phyloP scores from a whole-genome alignment of 495 filamentous ascomycete genomes.

The Neurospora sp. region DNA sequence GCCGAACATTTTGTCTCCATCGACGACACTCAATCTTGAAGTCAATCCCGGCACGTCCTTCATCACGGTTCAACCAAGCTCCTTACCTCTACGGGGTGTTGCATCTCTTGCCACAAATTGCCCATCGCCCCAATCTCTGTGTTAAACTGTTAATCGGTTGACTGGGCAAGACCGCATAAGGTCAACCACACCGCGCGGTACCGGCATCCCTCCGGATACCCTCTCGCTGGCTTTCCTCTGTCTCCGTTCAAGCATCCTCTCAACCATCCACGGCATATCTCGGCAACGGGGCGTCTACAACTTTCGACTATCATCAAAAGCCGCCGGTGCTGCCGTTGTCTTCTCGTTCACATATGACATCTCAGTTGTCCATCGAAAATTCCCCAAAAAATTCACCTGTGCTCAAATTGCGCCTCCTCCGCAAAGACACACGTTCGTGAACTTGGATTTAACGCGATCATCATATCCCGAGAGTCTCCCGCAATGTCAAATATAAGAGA shows the following conservation, averaged over 20 bases:
- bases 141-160: too few relatives aligned
- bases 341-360: background rate
- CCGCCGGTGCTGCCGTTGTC: background rate
- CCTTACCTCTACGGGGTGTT: background rate
- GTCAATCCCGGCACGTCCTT: background rate
- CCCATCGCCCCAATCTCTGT: too few relatives aligned
- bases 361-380: too few relatives aligned
- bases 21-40: background rate
- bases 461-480: too few relatives aligned
- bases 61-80: background rate
- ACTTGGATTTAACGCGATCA: background rate
- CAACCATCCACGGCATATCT: too few relatives aligned
- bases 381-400: too few relatives aligned
- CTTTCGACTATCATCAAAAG: background rate
- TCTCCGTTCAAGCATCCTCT: too few relatives aligned
- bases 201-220: too few relatives aligned
- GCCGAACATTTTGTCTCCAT: background rate
- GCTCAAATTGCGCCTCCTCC: too few relatives aligned
- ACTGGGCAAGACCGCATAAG: too few relatives aligned
- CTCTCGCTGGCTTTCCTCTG: too few relatives aligned
- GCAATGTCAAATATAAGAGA: background rate
- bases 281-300: background rate
- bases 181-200: background rate
- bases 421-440: background rate
- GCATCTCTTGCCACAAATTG: background rate